A percentile compares a stretch with the other conserved stretches of the same genome.
Conservation (phyloP, 1,284 basidiomycete species). For the Sporisorium reilianum region DNA sequence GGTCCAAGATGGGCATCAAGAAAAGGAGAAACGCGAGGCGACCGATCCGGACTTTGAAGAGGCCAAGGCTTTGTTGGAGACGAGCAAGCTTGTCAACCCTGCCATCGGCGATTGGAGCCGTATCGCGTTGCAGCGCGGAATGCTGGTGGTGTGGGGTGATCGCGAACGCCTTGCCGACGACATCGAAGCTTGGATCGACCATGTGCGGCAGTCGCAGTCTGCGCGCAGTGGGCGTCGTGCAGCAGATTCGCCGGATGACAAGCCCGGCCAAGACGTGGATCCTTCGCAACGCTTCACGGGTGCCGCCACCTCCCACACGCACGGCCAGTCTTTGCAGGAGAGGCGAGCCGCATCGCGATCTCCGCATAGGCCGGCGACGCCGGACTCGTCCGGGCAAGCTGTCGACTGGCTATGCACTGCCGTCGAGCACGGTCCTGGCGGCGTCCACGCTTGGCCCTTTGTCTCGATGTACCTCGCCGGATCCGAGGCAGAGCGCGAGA, state of each 20-base stretch:
- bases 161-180: conserved; percentile 63
- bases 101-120: conserved; percentile 62
- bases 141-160: conserved; percentile 64
- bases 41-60: conserved; percentile 34
- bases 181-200: conserved; percentile 61
- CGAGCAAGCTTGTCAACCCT: conserved; percentile 57
- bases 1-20: conserved; percentile 1
- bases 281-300: conserved; percentile 5
- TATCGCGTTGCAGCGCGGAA: conserved; percentile 52
- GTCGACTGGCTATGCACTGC: conserved; percentile 53
- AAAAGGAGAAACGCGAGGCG: conserved; percentile 9
- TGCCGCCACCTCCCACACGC: neutral
- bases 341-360: conserved; percentile 40
- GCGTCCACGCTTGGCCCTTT: conserved; percentile 69
- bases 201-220: conserved; percentile 32
- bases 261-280: conserved; percentile 40
- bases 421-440: conserved; percentile 61
- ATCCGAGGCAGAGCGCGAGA: conserved; percentile 59
- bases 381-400: conserved; percentile 7
- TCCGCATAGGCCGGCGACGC: conserved; percentile 11
- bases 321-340: conserved; percentile 32
- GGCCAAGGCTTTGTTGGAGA: conserved; percentile 44
- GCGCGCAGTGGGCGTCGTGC: neutral
- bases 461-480: conserved; percentile 66
- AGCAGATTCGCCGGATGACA: conserved; percentile 12